Evolutionary conservation across 495 filamentous ascomycete genomes (phyloP).

Genomic region (Trichoderma orchidacearum): DNA sequence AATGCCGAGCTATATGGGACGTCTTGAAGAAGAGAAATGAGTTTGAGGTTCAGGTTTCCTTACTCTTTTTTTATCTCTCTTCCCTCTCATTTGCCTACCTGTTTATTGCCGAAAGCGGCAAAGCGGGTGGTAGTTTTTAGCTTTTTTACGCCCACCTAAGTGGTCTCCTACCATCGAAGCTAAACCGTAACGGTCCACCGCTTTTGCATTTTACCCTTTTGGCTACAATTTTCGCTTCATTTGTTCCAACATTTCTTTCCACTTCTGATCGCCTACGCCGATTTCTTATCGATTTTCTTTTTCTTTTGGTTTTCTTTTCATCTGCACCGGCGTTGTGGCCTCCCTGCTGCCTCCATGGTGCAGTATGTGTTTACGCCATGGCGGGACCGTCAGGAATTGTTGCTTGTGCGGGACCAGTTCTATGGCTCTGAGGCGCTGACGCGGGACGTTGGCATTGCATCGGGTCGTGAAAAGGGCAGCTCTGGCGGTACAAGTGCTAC

Average conservation of each 20-base stretch:
- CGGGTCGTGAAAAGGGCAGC: not conserved
- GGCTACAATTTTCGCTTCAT: not conserved
- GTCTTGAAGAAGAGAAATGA: too few species aligned
- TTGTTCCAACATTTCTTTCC: not conserved
- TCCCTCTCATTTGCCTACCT: too few species aligned
- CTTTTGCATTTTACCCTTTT: not conserved
- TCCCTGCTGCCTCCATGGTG: slow-evolving; percentile 35
- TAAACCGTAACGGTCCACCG: not conserved
- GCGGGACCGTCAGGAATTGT: slow-evolving; percentile 51
- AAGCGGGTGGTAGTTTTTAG: not conserved
- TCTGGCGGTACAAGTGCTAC: not conserved
- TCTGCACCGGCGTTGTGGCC: not conserved
- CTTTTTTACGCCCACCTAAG: not conserved
- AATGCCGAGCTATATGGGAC: too few species aligned
- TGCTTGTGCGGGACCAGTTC: slow-evolving; percentile 52
- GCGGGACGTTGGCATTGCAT: not conserved
- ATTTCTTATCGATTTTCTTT: not conserved
- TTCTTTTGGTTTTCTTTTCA: not conserved
- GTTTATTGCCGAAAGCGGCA: not conserved
- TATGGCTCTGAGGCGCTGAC: slow-evolving; percentile 22
- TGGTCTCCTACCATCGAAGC: not conserved
- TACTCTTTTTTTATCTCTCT: too few species aligned
- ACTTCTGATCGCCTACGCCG: not conserved
- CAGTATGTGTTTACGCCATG: slow-evolving; percentile 72
- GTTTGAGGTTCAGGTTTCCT: too few species aligned